Conservation (phyloP, 306 rosid genomes). For the Lagenaria siceraria region DNA sequence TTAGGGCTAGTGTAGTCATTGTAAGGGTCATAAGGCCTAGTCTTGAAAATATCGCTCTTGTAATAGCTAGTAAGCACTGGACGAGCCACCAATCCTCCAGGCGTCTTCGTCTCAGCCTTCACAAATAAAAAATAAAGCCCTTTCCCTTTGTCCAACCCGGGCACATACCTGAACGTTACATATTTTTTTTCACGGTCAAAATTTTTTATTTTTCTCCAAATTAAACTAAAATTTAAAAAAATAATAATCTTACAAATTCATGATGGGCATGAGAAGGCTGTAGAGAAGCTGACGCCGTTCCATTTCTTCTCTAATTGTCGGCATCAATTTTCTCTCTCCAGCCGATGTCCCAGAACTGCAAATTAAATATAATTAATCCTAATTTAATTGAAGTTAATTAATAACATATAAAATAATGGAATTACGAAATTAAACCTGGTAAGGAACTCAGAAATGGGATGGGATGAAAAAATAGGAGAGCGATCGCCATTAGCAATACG, state of each 20-base stretch:
- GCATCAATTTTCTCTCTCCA: constrained; percentile 85
- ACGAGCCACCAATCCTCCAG: constrained; percentile 71
- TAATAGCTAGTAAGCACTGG: constrained; percentile 88
- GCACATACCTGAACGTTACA: constrained; percentile 37
- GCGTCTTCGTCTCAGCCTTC: constrained; percentile 66
- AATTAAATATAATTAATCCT: not conserved
- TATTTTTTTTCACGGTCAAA: not conserved
- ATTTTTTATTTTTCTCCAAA: not conserved
- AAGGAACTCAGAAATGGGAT: constrained; percentile 80
- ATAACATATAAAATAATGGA: no score
- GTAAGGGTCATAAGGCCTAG: constrained; percentile 68
- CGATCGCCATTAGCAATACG: constrained; percentile 84
- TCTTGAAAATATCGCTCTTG: constrained; percentile 76
- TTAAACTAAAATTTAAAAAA: no score
- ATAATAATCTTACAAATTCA: constrained; percentile 44
- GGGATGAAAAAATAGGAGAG: constrained; percentile 54
- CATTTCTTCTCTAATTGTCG: constrained; percentile 62
- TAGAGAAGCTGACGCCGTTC: constrained; percentile 67
- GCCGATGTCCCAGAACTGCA: constrained; percentile 94
- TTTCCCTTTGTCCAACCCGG: constrained; percentile 78
- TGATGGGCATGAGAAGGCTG: constrained; percentile 84
- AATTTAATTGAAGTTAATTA: not conserved
- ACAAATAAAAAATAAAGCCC: constrained; percentile 69
- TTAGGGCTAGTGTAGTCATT: constrained; percentile 74
- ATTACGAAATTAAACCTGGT: constrained; percentile 36